phyloP scores from a whole-genome alignment of 2,329 filamentous ascomycete species.

The Arthrobotrys iridis region DNA sequence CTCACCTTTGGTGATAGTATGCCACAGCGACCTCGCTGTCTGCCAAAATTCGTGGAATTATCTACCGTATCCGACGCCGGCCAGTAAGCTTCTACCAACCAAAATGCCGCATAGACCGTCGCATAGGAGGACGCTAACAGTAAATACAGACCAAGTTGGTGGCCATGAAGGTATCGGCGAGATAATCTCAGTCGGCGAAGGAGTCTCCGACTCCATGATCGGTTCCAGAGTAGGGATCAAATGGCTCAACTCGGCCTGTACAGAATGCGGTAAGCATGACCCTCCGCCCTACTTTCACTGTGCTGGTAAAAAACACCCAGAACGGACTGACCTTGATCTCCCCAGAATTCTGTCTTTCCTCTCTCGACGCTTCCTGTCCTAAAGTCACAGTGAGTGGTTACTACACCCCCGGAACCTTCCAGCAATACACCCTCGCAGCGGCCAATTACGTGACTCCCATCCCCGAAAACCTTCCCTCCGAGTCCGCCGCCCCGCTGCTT shows the following conservation, averaged over 20 bases:
- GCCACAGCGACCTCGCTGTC: constrained; percentile 58
- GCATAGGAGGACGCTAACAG: not conserved
- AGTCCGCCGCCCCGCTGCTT: constrained; percentile 71
- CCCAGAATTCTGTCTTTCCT: constrained; percentile 56
- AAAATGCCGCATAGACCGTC: not conserved
- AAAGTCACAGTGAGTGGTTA: constrained; percentile 58
- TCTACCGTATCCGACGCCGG: constrained; percentile 41
- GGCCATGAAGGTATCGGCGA: constrained; percentile 56
- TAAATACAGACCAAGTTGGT: constrained; percentile 54
- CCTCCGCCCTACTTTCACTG: not conserved
- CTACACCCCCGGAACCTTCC: constrained; percentile 58
- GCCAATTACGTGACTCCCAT: constrained; percentile 62
- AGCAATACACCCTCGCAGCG: constrained; percentile 40
- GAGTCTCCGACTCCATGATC: constrained; percentile 50
- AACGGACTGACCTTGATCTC: not conserved
- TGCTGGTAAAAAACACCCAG: not conserved
- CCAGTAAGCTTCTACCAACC: not conserved
- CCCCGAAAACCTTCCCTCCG: constrained; percentile 68
- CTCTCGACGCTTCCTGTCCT: constrained; percentile 56
- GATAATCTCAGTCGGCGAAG: constrained; percentile 50
- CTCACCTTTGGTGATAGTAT: constrained; percentile 47
- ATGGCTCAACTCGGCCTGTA: constrained; percentile 56
- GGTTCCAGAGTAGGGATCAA: constrained; percentile 56
- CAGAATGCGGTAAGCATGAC: constrained; percentile 53
- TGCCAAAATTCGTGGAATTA: constrained; percentile 56